phyloP scores from a whole-genome alignment of 192 early-diverging fungal genomes.

The Podila minutissima region DNA sequence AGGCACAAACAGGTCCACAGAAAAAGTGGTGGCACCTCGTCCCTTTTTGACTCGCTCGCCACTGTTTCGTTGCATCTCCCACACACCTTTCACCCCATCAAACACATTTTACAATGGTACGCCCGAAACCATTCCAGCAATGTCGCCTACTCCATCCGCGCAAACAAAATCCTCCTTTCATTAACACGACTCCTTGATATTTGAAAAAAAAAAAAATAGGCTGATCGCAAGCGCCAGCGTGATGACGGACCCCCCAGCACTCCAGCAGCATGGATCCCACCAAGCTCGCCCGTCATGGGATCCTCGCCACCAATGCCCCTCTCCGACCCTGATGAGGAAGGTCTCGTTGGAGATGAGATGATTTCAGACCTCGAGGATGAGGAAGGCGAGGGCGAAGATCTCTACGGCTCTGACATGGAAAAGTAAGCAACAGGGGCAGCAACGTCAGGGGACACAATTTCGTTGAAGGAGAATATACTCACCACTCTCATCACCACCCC shows the following conservation, averaged over 20 bases:
- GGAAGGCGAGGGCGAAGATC: conserved; percentile 85
- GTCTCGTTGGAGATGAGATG: conserved; percentile 61
- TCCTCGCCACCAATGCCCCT: conserved; percentile 57
- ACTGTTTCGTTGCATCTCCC: no score
- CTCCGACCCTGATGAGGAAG: conserved; percentile 61
- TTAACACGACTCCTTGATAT: not conserved
- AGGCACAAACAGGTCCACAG: no score
- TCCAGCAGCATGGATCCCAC: conserved; percentile 24
- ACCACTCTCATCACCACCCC: not conserved
- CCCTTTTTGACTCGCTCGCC: no score
- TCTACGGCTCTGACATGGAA: conserved; percentile 89
- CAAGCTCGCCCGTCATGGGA: conserved; percentile 56
- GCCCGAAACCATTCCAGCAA: no score
- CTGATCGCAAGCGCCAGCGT: conserved; percentile 66
- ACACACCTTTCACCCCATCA: no score
- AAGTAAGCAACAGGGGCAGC: conserved; percentile 56
- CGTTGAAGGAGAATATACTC: not conserved
- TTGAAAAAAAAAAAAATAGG: conserved; percentile 7
- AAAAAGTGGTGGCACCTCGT: no score
- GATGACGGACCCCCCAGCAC: conserved; percentile 49
- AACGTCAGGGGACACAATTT: no score
- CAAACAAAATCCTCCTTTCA: not conserved
- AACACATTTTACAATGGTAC: no score
- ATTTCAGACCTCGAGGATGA: conserved; percentile 61
- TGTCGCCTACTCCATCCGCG: not conserved